Base-by-base conservation (phyloP, 2,329 filamentous ascomycete species). In the Coleophoma cylindrospora region DNA sequence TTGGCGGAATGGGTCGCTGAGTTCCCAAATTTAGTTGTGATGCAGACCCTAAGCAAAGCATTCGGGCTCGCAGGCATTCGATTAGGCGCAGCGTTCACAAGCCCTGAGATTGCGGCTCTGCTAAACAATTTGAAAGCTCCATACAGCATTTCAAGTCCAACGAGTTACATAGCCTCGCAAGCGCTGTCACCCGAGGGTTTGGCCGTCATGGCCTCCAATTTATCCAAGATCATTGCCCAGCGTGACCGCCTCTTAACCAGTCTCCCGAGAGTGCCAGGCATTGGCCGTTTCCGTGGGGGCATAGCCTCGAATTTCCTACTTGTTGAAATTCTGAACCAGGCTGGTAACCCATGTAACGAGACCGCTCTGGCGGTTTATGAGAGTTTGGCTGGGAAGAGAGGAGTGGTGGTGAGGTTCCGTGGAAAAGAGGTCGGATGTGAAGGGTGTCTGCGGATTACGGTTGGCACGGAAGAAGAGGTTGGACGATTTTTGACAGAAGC, bases 1-100 rank as follows among this genome's bases (percentile, higher is more conserved):
- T 78, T 97, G 22, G 92, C 94, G 22, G 89, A 95, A 69, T 95
- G 89, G 86, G 91, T 95, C 1, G 76, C 80, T 34, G 91, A 96
- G 63, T 95, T 89, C 82, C 91, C 92, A 46, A 99, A 99, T 68
- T 76, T 99, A 22, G 91, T 96, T 15, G 91, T 99, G 50, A 90
- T 97, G 89, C 94, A 99, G 75, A 99, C 94, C 1, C 78, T 97
- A n/a, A 95, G 89, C 62, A 99, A 99, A 69, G 94, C 91, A 0
- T 99, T 99, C 64, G 94, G 94, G 27, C 80, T 99, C 64, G 94
- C 94, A 4, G 94, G 92, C 46, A 96, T 99, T 65, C 80, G 94
- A 14, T 77, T 99, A 1, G 94, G 94, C 43, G 88, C 84, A 8
- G 90, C 89, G 1, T 99, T 96, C 66, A 80, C 89, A 5, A 80